Conservation (phyloP, 176 grass and related monocot genomes). For the Oryza rufipogon region DNA sequence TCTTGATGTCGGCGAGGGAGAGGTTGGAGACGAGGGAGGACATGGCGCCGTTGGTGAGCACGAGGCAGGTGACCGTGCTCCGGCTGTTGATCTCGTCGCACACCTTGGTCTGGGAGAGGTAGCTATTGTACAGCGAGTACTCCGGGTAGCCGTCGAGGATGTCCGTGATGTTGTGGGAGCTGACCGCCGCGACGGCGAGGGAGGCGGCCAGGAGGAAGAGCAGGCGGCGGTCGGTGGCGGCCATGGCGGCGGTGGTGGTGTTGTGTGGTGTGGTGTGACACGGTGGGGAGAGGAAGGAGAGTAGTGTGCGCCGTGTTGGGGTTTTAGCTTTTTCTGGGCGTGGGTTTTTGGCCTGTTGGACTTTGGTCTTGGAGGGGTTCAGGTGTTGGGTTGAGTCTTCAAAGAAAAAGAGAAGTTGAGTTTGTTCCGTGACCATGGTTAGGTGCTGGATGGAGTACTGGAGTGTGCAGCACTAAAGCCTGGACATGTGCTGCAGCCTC, state of each 20-base stretch:
- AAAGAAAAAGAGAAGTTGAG: neutral
- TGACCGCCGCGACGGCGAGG: neutral
- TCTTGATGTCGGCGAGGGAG: constrained; percentile 81
- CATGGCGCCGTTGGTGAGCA: constrained; percentile 89
- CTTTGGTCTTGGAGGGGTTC: neutral
- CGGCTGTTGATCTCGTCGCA: constrained; percentile 95
- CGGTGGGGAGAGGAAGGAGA: neutral
- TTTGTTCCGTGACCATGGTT: constrained; percentile 50
- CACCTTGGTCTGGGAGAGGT: constrained; percentile 90
- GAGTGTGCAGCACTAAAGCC: constrained; percentile 22
- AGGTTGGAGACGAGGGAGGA: constrained; percentile 76
- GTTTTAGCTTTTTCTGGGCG: constrained; percentile 29
- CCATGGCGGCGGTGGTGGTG: constrained; percentile 14
- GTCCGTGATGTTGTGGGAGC: constrained; percentile 84
- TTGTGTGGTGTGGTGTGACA: neutral
- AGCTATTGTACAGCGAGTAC: constrained; percentile 88
- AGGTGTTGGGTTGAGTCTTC: neutral
- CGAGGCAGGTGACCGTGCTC: constrained; percentile 79
- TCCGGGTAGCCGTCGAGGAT: constrained; percentile 71
- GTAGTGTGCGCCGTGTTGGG: constrained; percentile 4
- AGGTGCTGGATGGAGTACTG: constrained; percentile 10
- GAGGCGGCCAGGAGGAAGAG: constrained; percentile 25
- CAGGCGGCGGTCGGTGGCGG: constrained; percentile 30
- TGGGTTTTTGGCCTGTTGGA: constrained; percentile 38
- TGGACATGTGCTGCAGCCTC: constrained; percentile 20